A percentile compares a stretch with the other conserved stretches of the same genome.
phyloP scores from a whole-genome alignment of 2,329 filamentous ascomycete species.

The Exophiala xenobiotica region DNA sequence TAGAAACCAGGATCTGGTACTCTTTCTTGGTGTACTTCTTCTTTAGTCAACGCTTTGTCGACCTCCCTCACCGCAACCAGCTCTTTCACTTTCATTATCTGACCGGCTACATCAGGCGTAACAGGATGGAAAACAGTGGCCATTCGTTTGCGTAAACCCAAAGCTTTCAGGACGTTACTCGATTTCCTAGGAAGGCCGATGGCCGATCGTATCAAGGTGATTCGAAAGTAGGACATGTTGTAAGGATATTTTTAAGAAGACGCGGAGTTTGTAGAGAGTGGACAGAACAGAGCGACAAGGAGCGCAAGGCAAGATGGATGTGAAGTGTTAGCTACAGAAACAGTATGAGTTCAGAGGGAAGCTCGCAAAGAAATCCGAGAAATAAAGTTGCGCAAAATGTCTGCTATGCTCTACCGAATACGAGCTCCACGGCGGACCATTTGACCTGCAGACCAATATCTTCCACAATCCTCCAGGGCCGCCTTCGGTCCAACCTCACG shows the following conservation, averaged over 20 bases:
- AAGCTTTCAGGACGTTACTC: conserved; percentile 75
- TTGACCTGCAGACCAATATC: too few relatives aligned
- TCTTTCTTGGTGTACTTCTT: conserved; percentile 68
- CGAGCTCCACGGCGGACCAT: too few relatives aligned
- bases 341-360: too few relatives aligned
- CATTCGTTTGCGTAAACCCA: conserved; percentile 81
- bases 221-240: conserved; percentile 62
- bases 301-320: too few relatives aligned
- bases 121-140: conserved; percentile 89
- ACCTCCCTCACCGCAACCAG: conserved; percentile 81
- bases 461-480: too few relatives aligned
- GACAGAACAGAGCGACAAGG: too few relatives aligned
- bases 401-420: too few relatives aligned
- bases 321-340: too few relatives aligned
- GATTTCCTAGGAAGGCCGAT: conserved; percentile 83
- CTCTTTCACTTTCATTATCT: conserved; percentile 93
- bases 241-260: not conserved
- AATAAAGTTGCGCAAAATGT: too few relatives aligned
- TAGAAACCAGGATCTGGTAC: conserved; percentile 79
- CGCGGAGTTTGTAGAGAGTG: too few relatives aligned
- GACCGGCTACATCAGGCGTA: conserved; percentile 74
- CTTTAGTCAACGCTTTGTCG: conserved; percentile 60
- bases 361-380: too few relatives aligned
- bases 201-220: conserved; percentile 83
- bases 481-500: too few relatives aligned